Evolutionary conservation across 108 stramenopile species (phyloP).

Genomic region (Nitzschia putrida): DNA sequence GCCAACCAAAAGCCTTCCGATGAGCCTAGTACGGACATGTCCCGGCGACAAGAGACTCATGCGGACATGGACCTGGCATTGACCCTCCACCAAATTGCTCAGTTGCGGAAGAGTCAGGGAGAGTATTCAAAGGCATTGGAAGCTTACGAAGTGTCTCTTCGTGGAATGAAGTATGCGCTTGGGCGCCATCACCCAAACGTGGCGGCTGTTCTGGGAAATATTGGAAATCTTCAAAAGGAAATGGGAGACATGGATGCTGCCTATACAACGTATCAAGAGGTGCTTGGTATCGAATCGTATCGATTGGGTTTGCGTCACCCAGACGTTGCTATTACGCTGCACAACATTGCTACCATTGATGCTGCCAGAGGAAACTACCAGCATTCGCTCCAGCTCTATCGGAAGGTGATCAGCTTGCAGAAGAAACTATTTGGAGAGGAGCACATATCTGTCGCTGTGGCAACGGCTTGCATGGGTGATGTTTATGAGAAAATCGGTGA

Average conservation of each 20-base stretch:
- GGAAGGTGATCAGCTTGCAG: slow-evolving; percentile 74
- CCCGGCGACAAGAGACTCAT: slow-evolving; percentile 29
- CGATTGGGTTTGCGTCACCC: slow-evolving; percentile 85
- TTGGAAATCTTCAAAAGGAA: slow-evolving; percentile 87
- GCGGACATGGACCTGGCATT: slow-evolving; percentile 77
- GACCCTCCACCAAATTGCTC: slow-evolving; percentile 82
- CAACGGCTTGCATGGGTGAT: slow-evolving; percentile 80
- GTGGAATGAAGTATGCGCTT: slow-evolving; percentile 79
- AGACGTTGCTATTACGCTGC: slow-evolving; percentile 82
- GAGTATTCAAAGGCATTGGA: slow-evolving; percentile 64
- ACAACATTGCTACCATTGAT: slow-evolving; percentile 90
- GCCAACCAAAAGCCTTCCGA: slow-evolving; percentile 10
- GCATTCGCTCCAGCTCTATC: slow-evolving; percentile 68
- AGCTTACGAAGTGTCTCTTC: slow-evolving; percentile 69
- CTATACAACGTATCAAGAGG: slow-evolving; percentile 79
- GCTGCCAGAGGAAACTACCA: slow-evolving; percentile 75
- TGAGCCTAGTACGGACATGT: not conserved
- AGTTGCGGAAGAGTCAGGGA: slow-evolving; percentile 60
- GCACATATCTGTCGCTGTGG: slow-evolving; percentile 65
- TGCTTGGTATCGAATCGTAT: slow-evolving; percentile 80
- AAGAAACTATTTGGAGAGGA: slow-evolving; percentile 70
- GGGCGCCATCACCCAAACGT: slow-evolving; percentile 75
- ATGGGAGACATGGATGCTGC: slow-evolving; percentile 81
- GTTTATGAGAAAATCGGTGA: slow-evolving; percentile 77
- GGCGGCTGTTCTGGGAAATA: slow-evolving; percentile 82